These are phyloP conservation scores for Periconia sp. DNA, from an alignment of 2,329 filamentous ascomycete species.

Conservation along the genomic window DNA sequence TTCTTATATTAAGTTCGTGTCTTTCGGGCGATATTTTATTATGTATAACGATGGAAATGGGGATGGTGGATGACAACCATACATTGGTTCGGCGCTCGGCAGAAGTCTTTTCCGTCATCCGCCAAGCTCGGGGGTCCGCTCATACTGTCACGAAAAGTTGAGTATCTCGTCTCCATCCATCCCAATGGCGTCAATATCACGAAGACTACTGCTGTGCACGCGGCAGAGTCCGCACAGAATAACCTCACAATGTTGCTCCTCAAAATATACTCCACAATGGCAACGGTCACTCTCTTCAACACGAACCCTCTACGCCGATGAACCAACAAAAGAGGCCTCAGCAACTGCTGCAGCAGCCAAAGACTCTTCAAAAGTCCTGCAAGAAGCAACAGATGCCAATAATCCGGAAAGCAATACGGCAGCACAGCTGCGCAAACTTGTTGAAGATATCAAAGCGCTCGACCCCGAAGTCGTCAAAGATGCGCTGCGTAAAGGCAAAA, in stretches of 20 bases:
- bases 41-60: no score
- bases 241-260: constrained; percentile 16
- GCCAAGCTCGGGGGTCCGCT: constrained; percentile 32
- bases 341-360: constrained; percentile 13
- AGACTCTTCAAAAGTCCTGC: constrained; percentile 10
- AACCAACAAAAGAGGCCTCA: constrained; percentile 22
- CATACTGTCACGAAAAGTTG: constrained; percentile 37
- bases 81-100: constrained; percentile 26
- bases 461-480: constrained; percentile 28
- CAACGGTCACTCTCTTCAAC: constrained; percentile 42
- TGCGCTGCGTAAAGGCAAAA: constrained; percentile 30
- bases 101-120: constrained; percentile 23
- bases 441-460: constrained; percentile 28
- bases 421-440: constrained; percentile 28
- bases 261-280: constrained; percentile 34
- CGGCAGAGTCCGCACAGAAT: constrained; percentile 34
- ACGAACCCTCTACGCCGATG: constrained; percentile 18
- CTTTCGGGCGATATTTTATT: no score
- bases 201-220: constrained; percentile 38
- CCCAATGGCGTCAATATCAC: constrained; percentile 45
- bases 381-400: constrained; percentile 3
- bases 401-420: constrained; percentile 13
- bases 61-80: background rate
- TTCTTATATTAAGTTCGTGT: background rate
- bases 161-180: constrained; percentile 18